A percentile compares a stretch with the other conserved stretches of the same genome.
phyloP scores from a whole-genome alignment of 225 moss, liverwort and hornwort species.

The Polytrichum formosum region DNA sequence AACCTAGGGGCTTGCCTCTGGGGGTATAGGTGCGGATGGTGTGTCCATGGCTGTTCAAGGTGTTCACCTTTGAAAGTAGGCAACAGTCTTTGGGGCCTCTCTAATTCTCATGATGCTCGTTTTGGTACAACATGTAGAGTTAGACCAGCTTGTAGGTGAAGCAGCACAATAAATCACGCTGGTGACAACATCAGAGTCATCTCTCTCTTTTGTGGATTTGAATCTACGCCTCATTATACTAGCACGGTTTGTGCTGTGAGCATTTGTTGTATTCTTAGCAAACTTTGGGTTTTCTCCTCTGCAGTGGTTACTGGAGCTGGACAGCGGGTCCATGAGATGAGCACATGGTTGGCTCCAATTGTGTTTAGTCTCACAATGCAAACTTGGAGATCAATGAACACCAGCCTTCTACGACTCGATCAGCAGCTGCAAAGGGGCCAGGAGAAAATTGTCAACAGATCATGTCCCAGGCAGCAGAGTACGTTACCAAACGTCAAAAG shows the following conservation, averaged over 20 bases:
- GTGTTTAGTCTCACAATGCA: slow-evolving; percentile 16
- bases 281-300: neutral
- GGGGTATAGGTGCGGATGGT: too few species aligned
- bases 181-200: too few species aligned
- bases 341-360: slow-evolving; percentile 20
- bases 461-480: slow-evolving; percentile 1
- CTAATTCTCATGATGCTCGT: too few species aligned
- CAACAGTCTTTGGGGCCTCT: too few species aligned
- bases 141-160: neutral
- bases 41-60: too few species aligned
- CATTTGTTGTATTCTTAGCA: neutral
- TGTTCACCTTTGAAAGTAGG: too few species aligned
- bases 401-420: slow-evolving; percentile 20
- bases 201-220: neutral
- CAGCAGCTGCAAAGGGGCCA: slow-evolving; percentile 14
- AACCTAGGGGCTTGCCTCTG: too few species aligned
- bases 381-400: slow-evolving; percentile 29
- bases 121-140: neutral
- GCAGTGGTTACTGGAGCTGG: slow-evolving; percentile 51
- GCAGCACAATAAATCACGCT: too few species aligned
- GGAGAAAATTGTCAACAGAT: neutral
- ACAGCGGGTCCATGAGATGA: slow-evolving; percentile 27
- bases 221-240: neutral
- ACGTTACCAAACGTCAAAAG: neutral
- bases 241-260: neutral